Percentiles rank a stretch among this genome's conserved stretches.
Evolutionary conservation across 1,284 basidiomycete genomes (phyloP).

Genomic region (Sporisorium sorghi): DNA sequence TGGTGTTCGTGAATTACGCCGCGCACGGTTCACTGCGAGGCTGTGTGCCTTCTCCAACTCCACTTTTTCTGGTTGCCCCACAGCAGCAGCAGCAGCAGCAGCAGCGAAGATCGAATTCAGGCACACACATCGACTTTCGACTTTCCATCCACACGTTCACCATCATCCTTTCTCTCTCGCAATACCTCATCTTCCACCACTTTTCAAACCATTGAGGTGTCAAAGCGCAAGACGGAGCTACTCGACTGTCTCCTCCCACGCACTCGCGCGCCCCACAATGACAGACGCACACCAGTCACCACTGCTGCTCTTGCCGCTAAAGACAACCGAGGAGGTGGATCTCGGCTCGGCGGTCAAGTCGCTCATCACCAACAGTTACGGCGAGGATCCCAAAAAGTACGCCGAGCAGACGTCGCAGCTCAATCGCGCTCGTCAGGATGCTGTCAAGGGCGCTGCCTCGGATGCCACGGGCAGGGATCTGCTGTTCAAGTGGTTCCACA

Average conservation of each 20-base stretch:
- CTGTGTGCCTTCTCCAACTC: neutral
- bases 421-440: conserved; percentile 92
- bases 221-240: neutral
- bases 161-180: neutral
- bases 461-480: conserved; percentile 77
- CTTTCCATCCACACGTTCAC: neutral
- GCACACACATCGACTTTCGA: neutral
- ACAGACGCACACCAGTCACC: conserved; percentile 50
- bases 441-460: conserved; percentile 93
- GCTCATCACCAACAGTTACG: conserved; percentile 90
- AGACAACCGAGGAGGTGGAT: conserved; percentile 78
- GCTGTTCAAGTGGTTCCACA: conserved; percentile 99
- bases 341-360: conserved; percentile 88
- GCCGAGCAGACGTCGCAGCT: conserved; percentile 83
- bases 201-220: neutral
- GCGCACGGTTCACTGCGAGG: conserved; percentile 9
- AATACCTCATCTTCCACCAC: neutral
- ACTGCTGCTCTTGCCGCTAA: conserved; percentile 70
- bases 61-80: conserved; percentile 7
- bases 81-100: neutral
- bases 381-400: conserved; percentile 90
- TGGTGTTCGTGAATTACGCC: neutral
- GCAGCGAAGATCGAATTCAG: conserved; percentile 1
- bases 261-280: too few relatives aligned
- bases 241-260: neutral